Percentiles rank a stretch among this genome's conserved stretches.
phyloP scores from a whole-genome alignment of 257 asterid species.

The Solanum appendiculatum region DNA sequence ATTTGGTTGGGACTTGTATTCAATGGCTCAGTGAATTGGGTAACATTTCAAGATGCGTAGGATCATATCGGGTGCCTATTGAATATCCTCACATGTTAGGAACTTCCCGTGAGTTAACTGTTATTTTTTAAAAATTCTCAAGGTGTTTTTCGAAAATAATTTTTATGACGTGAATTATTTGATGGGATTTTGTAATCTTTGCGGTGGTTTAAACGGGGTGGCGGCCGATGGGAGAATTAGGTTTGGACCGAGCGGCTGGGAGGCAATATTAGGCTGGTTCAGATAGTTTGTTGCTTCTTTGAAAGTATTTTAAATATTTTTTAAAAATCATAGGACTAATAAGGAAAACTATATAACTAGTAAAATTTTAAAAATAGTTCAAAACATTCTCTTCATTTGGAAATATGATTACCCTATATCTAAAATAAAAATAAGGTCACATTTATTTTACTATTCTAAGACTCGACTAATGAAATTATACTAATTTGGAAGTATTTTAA shows the following conservation, averaged over 20 bases:
- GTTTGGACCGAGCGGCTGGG: slow-evolving; percentile 5
- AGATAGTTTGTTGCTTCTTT: too few species aligned
- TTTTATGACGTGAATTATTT: too few species aligned
- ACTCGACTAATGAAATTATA: too few species aligned
- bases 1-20: neutral
- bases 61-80: slow-evolving; percentile 3
- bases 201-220: slow-evolving; percentile 8
- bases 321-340: too few species aligned
- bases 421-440: neutral
- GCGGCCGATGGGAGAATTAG: slow-evolving; percentile 1
- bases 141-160: too few species aligned
- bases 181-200: too few species aligned
- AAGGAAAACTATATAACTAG: neutral
- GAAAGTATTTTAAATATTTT: too few species aligned
- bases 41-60: slow-evolving; percentile 20
- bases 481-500: too few species aligned
- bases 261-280: slow-evolving; percentile 24
- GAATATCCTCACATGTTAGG: neutral
- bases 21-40: slow-evolving; percentile 1
- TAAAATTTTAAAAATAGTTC: neutral
- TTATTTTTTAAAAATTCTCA: neutral
- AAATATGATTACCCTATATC: neutral
- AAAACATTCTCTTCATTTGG: too few species aligned
- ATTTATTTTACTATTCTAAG: too few species aligned
- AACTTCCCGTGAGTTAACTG: neutral